phyloP scores from a whole-genome alignment of 306 rosid species.

The Cicer yamashitae region DNA sequence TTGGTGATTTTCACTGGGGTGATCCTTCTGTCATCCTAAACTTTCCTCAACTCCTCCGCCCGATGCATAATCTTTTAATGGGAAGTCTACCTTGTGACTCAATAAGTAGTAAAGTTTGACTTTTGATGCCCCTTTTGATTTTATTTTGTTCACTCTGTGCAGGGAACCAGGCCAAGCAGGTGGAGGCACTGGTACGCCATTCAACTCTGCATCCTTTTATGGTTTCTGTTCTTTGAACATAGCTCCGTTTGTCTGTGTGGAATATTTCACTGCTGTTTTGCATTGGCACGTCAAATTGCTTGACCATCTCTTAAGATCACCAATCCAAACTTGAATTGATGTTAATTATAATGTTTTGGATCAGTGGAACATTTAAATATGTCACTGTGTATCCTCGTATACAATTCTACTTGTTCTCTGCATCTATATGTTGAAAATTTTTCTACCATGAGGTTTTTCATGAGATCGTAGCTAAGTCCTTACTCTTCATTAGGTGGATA shows the following conservation, averaged over 20 bases:
- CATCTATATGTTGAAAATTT: slow-evolving; percentile 11
- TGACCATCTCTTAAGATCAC: slow-evolving; percentile 29
- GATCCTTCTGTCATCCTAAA: slow-evolving; percentile 1
- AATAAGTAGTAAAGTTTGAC: slow-evolving; percentile 12
- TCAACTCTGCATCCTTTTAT: slow-evolving; percentile 13
- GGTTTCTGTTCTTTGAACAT: slow-evolving; percentile 38
- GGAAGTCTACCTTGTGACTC: slow-evolving; percentile 12
- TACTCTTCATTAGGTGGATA: slow-evolving; percentile 22
- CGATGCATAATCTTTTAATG: not conserved
- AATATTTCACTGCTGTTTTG: slow-evolving; percentile 33
- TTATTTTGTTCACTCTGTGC: slow-evolving; percentile 36
- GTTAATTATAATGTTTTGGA: slow-evolving; percentile 29
- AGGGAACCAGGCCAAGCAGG: slow-evolving; percentile 58
- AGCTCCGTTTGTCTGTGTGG: slow-evolving; percentile 10
- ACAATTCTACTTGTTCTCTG: slow-evolving; percentile 4
- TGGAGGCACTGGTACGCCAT: slow-evolving; percentile 51
- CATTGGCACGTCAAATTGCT: slow-evolving; percentile 9
- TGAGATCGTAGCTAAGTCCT: slow-evolving; percentile 1
- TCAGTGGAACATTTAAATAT: not conserved
- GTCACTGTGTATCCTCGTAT: not conserved
- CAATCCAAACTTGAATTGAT: slow-evolving; percentile 5
- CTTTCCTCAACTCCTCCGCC: not conserved
- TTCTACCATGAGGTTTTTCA: not conserved
- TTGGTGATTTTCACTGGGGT: slow-evolving; percentile 8
- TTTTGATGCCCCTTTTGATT: slow-evolving; percentile 37